Conservation (phyloP, 2,329 filamentous ascomycete species). For the Pseudogymnoascus sp. region DNA sequence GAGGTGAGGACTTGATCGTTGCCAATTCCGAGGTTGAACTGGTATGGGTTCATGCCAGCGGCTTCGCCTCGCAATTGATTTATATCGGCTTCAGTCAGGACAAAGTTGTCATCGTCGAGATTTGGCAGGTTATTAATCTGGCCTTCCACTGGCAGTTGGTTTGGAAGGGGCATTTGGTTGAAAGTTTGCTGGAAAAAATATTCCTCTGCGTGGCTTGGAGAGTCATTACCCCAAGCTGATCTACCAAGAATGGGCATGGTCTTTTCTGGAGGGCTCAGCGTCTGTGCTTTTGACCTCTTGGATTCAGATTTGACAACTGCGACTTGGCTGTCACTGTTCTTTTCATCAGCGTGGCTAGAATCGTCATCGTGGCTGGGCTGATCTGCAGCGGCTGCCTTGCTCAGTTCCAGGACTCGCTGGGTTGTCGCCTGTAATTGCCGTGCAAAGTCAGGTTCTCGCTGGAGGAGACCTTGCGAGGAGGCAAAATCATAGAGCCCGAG, state of each 20-base stretch:
- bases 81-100: slow-evolving; percentile 25
- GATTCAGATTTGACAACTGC: background rate
- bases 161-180: background rate
- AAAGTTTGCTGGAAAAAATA: background rate
- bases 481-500: slow-evolving; percentile 58
- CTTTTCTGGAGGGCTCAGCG: background rate
- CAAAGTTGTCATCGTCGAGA: slow-evolving; percentile 47
- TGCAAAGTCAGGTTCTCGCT: slow-evolving; percentile 49
- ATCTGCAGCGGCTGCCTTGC: slow-evolving; percentile 41
- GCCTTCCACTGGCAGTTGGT: slow-evolving; percentile 19
- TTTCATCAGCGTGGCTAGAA: slow-evolving; percentile 15
- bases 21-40: slow-evolving; percentile 20
- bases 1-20: slow-evolving; percentile 16
- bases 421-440: slow-evolving; percentile 50
- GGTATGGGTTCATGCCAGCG: slow-evolving; percentile 25
- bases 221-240: background rate
- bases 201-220: background rate
- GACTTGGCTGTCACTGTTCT: background rate
- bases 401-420: slow-evolving; percentile 50
- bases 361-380: slow-evolving; percentile 27
- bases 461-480: slow-evolving; percentile 49
- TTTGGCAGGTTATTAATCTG: slow-evolving; percentile 47
- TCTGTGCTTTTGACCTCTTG: background rate
- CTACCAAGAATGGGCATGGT: background rate
- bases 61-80: slow-evolving; percentile 25